Percentiles rank a stretch among this genome's conserved stretches.
phyloP scores from a whole-genome alignment of 306 rosid genomes.

The Begonia masoniana region DNA sequence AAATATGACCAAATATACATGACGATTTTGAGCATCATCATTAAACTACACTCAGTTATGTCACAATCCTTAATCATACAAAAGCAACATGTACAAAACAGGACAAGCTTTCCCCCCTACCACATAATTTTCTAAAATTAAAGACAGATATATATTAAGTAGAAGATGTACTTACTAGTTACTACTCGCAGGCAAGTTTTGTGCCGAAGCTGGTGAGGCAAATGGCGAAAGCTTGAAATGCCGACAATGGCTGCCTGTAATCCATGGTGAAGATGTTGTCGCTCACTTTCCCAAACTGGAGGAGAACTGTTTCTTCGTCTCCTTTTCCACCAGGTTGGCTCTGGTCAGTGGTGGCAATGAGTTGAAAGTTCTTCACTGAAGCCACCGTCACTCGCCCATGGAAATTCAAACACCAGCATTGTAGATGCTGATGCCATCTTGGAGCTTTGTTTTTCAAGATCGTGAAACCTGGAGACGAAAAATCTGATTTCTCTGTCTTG shows the following conservation, averaged over 20 bases:
- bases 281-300: slow-evolving; percentile 93
- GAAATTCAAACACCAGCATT: slow-evolving; percentile 98
- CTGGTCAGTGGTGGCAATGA: slow-evolving; percentile 71
- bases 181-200: slow-evolving; percentile 86
- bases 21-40: background rate
- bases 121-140: slow-evolving; percentile 18
- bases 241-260: slow-evolving; percentile 86
- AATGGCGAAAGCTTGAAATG: slow-evolving; percentile 94
- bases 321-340: slow-evolving; percentile 90
- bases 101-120: background rate
- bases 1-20: slow-evolving; percentile 7
- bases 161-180: slow-evolving; percentile 8
- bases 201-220: slow-evolving; percentile 98
- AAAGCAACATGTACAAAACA: slow-evolving; percentile 10
- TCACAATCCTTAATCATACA: background rate
- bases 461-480: slow-evolving; percentile 29
- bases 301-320: slow-evolving; percentile 76
- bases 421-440: slow-evolving; percentile 93
- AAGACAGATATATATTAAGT: slow-evolving; percentile 15
- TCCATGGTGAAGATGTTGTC: slow-evolving; percentile 95
- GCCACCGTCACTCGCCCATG: slow-evolving; percentile 96
- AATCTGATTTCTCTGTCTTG: slow-evolving; percentile 24
- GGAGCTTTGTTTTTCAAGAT: slow-evolving; percentile 91
- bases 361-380: slow-evolving; percentile 94
- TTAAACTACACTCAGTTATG: no score